Evolutionary conservation across 2,329 filamentous ascomycete species (phyloP), one percentile per base, ranked within the genome.

Genomic region (Cordyceps fumosorosea): DNA sequence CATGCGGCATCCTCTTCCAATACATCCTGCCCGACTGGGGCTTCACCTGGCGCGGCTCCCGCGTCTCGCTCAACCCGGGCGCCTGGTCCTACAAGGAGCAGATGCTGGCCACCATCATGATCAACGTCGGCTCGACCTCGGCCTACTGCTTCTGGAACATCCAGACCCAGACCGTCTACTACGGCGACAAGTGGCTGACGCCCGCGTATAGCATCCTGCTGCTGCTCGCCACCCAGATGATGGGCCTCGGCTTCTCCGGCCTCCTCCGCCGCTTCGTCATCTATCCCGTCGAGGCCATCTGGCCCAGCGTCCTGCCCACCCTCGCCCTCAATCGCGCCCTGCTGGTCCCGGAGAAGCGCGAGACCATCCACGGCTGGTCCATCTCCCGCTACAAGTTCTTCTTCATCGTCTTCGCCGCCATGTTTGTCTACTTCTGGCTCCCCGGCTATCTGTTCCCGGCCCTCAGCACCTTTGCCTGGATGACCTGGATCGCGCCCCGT

Each of bases 361-460:
- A 73, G 62, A 71, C 69, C 12, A 68, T 75, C 47, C 66, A 80
- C 65, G 79, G 80, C 5, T 75, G 74, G 75, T 74, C 71, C 37
- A 70, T 80, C 42, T 75, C 76, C 2, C 74, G 75, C 0, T 76
- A 77, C 64, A 70, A 67, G 20, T 70, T 79, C 64, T 80, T 77
- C 65, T 76, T 75, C 64, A 67, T 74, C 56, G 68, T 68, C 12
- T 73, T 72, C 12, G 22, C 67, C 42, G 66, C 65, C 37, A 78
- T 78, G 72, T 76, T 77, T 55, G 44, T 78, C 24, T 80, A 76
- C 68, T 80, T 77, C 67, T 80, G 76, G 76, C 68, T 80, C 18
- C 78, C 78, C 0, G 73, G 73, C 12, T 78, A 74, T 53, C 68
- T 80, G 1, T 80, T 79, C 66, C 72, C 69, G 0, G 76, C 75